phyloP scores from a whole-genome alignment of 345 rosid species.

The Citrus mangshanensis region DNA sequence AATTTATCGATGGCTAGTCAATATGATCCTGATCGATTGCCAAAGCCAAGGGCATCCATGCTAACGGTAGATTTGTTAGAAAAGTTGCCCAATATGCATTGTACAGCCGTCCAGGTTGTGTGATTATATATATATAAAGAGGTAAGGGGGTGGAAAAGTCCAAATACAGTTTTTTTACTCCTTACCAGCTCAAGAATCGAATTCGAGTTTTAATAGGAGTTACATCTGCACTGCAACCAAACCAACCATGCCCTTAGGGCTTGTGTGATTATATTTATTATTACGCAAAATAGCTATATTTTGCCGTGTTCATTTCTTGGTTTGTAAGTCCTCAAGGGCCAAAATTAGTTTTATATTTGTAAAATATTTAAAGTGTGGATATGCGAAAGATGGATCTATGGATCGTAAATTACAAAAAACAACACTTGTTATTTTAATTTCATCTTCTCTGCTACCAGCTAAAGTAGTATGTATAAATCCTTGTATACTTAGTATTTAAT shows the following conservation, averaged over 20 bases:
- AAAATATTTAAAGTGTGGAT: background rate
- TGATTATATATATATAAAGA: background rate
- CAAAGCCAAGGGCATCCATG: constrained; percentile 40
- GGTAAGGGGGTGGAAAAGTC: too few relatives aligned
- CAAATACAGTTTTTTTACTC: too few relatives aligned
- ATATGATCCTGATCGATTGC: constrained; percentile 16
- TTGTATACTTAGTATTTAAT: too few relatives aligned
- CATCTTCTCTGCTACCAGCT: too few relatives aligned
- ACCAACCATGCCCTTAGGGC: fast-evolving
- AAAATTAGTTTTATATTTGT: background rate
- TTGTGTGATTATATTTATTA: constrained; percentile 8
- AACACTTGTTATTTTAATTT: too few relatives aligned
- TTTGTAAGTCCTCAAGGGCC: background rate
- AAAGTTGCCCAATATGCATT: constrained; percentile 29
- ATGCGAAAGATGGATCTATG: background rate
- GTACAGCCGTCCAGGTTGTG: constrained; percentile 38
- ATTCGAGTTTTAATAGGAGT: fast-evolving
- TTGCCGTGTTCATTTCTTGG: background rate
- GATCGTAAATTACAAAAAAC: background rate
- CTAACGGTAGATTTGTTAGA: constrained; percentile 46
- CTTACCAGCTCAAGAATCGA: too few relatives aligned
- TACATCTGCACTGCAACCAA: too few relatives aligned
- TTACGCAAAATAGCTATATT: too few relatives aligned
- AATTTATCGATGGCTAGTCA: constrained; percentile 11
- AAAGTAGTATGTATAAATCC: too few relatives aligned